Conservation (phyloP, 2,329 filamentous ascomycete species). For the Beauveria sp. region DNA sequence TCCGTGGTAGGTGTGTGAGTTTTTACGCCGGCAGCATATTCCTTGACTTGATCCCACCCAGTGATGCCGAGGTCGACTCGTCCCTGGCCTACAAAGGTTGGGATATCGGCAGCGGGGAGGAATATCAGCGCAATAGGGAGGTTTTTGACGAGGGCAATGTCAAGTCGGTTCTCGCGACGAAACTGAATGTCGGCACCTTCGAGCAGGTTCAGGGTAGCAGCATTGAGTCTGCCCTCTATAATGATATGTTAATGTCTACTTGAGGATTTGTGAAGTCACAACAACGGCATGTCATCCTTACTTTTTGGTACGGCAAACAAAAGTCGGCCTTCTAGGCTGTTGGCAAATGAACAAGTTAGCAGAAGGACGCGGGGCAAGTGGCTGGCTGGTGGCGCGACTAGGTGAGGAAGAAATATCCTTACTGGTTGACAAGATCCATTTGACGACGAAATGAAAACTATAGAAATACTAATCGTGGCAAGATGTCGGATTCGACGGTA, state of each 20-base stretch:
- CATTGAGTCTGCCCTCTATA: conserved; percentile 85
- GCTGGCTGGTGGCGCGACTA: background rate
- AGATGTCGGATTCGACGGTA: background rate
- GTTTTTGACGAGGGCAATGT: conserved; percentile 97
- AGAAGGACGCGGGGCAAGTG: background rate
- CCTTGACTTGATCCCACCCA: conserved; percentile 83
- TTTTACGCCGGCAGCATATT: conserved; percentile 58
- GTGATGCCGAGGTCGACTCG: conserved; percentile 92
- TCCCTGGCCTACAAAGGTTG: conserved; percentile 93
- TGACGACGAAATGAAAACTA: background rate
- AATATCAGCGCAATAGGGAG: conserved; percentile 92
- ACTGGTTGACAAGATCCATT: conserved; percentile 59
- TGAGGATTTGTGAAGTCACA: background rate
- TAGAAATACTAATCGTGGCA: background rate
- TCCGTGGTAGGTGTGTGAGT: conserved; percentile 39
- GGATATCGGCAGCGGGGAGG: conserved; percentile 93
- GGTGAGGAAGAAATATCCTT: conserved; percentile 22
- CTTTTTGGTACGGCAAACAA: conserved; percentile 72
- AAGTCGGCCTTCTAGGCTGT: conserved; percentile 10
- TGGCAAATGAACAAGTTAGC: background rate
- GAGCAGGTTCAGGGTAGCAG: conserved; percentile 81
- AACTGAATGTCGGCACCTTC: conserved; percentile 95
- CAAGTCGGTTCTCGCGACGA: conserved; percentile 85
- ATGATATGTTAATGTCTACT: conserved; percentile 14
- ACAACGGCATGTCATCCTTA: conserved; percentile 36